A percentile compares a stretch with the other conserved stretches of the same genome.
phyloP scores from a whole-genome alignment of 108 stramenopile species.

The Nitzschia sp. region DNA sequence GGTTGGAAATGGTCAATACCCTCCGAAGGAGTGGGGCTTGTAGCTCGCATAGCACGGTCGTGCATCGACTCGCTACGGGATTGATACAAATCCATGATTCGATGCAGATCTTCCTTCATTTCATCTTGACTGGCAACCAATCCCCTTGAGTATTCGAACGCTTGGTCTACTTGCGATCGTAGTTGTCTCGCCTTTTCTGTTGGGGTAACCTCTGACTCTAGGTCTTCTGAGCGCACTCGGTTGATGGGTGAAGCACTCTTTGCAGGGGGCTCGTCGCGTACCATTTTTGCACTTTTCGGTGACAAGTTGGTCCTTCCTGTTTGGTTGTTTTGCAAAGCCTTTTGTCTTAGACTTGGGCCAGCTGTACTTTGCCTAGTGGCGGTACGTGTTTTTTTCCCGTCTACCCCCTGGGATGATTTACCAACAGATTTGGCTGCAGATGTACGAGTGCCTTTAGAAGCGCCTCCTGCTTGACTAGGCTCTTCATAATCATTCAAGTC shows the following conservation, averaged over 20 bases:
- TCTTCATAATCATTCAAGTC: no score
- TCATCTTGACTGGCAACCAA: conserved; percentile 1
- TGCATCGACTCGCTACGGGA: conserved; percentile 1
- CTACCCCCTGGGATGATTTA: no score
- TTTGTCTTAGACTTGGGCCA: no score
- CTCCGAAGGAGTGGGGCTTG: neutral
- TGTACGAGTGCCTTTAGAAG: no score
- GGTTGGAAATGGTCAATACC: neutral
- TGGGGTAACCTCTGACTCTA: neutral
- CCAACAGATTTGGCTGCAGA: no score
- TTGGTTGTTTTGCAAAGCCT: no score
- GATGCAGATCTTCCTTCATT: conserved; percentile 5
- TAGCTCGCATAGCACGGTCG: neutral
- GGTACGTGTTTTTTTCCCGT: no score
- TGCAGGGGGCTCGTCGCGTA: neutral
- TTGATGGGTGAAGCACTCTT: neutral
- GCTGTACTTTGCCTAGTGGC: no score
- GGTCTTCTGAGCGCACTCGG: neutral
- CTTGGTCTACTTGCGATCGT: conserved; percentile 1
- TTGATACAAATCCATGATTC: conserved; percentile 11
- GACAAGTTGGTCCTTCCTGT: no score
- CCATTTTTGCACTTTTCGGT: no score
- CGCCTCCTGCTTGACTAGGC: no score
- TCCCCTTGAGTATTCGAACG: neutral
- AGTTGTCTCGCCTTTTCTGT: conserved; percentile 3